Evolutionary conservation across 2,329 filamentous ascomycete genomes (phyloP), one percentile per base, ranked within the genome.

Genomic region (Neocatenulostroma microsporum): DNA sequence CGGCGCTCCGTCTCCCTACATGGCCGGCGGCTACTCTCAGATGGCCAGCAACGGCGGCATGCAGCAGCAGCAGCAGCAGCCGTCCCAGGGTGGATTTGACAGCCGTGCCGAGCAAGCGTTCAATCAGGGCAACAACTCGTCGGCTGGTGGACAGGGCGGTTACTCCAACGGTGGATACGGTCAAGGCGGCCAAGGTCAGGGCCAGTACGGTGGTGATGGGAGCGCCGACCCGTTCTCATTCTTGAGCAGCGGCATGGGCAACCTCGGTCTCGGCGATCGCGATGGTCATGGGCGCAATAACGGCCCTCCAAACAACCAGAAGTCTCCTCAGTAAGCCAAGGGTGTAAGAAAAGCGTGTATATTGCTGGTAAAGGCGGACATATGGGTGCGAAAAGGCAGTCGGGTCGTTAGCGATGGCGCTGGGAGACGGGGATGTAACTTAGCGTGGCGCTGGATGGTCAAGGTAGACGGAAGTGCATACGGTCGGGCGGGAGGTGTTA

Each of bases 91-190:
- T 11, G 84, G 86, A 10, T 96, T 98, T 55, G 88, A 94, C 58
- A 93, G 87, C 68, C 84, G 88, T 45, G 86, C 89, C 12, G 89
- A 96, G 67, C 87, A 87, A 42, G 89, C 91, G 18, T 98, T 98
- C 71, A 84, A 58, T 43, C 55, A 57, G 21, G 89, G 91, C 50
- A 84, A 84, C 38, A 81, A 82, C 14, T 79, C 80, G 12, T 84
- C 83, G 29, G n/a, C n/a, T n/a, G 45, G 48, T 17, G 14, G 18
- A 7, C 14, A 9, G 26, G 78, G 81, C 20, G 55, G 59, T 19
- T 64, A 60, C 21, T 79, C 82, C 27, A 85, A 84, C 64, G 83
- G 81, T 54, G 78, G 77, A 19, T n/a, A n/a, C n/a, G n/a, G n/a
- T n/a, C 49, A 51, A 37, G 50, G 48, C 13, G 69, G 67, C 37